These are phyloP conservation scores for Annulohypoxylon bovei DNA, from an alignment of 495 filamentous ascomycete species.

Conservation along the genomic window DNA sequence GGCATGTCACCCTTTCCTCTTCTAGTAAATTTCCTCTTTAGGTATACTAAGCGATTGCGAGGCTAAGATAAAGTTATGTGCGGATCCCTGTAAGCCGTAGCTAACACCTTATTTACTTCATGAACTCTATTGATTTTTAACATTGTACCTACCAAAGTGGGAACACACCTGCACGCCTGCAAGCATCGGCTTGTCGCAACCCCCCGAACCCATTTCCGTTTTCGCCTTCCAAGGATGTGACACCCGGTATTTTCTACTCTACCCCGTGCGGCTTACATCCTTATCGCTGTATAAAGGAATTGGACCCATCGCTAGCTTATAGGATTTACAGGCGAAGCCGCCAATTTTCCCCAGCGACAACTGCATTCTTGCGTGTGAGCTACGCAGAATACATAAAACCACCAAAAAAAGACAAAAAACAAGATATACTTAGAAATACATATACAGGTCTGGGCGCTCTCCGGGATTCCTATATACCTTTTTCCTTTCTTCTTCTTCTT, in stretches of 20 bases:
- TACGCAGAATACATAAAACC: neutral
- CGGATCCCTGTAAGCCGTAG: neutral
- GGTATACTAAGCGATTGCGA: slow-evolving; percentile 18
- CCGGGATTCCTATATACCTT: slow-evolving; percentile 1
- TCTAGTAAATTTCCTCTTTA: slow-evolving; percentile 3
- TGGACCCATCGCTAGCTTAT: neutral
- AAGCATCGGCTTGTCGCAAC: slow-evolving; percentile 2
- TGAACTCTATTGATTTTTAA: slow-evolving; percentile 2
- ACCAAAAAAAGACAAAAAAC: neutral
- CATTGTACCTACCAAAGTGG: slow-evolving; percentile 10
- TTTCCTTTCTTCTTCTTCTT: neutral
- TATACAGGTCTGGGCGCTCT: slow-evolving; percentile 22
- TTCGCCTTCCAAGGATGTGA: slow-evolving; percentile 8
- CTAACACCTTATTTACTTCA: neutral
- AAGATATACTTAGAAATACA: neutral
- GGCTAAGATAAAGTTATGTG: slow-evolving; percentile 9
- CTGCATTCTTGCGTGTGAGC: slow-evolving; percentile 1
- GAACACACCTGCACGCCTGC: neutral
- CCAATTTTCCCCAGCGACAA: slow-evolving; percentile 1
- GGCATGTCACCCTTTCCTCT: neutral
- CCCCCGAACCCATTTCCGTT: neutral
- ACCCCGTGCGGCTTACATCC: slow-evolving; percentile 8
- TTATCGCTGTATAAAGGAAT: slow-evolving; percentile 22
- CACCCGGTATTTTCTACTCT: neutral
- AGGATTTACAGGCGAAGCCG: slow-evolving; percentile 3